phyloP scores from a whole-genome alignment of 2,329 filamentous ascomycete genomes.

The Knufia fluminis region DNA sequence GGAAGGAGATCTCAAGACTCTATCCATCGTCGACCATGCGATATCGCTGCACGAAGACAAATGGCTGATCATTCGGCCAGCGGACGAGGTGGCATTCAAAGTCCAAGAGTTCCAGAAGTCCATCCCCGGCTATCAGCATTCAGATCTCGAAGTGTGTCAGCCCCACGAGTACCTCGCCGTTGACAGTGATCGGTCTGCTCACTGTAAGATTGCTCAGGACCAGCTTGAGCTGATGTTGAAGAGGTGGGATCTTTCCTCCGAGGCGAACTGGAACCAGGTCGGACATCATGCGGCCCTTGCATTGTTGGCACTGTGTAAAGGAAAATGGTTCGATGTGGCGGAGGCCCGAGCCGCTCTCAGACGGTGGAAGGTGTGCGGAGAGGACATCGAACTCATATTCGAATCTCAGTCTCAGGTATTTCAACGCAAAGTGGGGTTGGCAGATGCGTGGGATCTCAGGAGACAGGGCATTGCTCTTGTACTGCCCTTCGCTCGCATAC shows the following conservation, averaged over 20 bases:
- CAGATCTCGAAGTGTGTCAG: constrained; percentile 1
- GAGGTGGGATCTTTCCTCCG: constrained; percentile 2
- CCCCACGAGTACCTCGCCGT: constrained; percentile 3
- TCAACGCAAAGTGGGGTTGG: background rate
- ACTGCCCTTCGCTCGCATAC: constrained; percentile 1
- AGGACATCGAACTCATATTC: constrained; percentile 1
- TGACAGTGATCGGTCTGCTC: background rate
- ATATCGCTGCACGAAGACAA: constrained; percentile 2
- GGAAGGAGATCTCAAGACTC: background rate
- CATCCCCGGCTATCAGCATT: constrained; percentile 1
- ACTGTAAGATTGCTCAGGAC: constrained; percentile 3
- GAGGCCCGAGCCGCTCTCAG: constrained; percentile 1
- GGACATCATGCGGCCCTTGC: constrained; percentile 1
- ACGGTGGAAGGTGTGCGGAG: constrained; percentile 1
- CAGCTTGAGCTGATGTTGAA: constrained; percentile 3
- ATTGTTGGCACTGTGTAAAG: constrained; percentile 1
- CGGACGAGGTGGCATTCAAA: constrained; percentile 1
- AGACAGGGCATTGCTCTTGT: background rate
- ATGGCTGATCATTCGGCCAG: constrained; percentile 2
- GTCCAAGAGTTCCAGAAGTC: constrained; percentile 1
- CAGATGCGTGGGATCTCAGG: constrained; percentile 3
- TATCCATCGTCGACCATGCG: constrained; percentile 1
- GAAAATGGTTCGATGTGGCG: background rate
- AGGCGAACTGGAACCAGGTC: constrained; percentile 1
- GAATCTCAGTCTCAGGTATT: background rate